phyloP scores from a whole-genome alignment of 192 early-diverging fungal species.

The Coemansia sp. region DNA sequence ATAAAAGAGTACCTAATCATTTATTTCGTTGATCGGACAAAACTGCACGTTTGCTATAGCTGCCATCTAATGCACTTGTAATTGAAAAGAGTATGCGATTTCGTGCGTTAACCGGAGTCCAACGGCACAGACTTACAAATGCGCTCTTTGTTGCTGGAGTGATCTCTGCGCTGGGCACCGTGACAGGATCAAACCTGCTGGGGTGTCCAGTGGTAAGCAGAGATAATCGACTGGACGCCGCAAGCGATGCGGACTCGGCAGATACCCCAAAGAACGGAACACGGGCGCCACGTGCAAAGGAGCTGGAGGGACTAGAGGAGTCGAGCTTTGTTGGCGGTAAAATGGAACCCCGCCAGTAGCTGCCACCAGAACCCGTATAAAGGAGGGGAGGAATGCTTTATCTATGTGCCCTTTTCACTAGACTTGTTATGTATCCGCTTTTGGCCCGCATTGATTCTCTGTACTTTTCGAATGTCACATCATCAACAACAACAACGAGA shows the following conservation, averaged over 20 bases:
- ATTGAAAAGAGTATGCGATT: constrained; percentile 31
- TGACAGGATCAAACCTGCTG: constrained; percentile 48
- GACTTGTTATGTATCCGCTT: neutral
- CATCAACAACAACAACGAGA: too few relatives aligned
- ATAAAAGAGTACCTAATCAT: too few relatives aligned
- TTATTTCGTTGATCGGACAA: too few relatives aligned
- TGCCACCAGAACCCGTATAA: neutral
- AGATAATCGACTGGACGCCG: constrained; percentile 35
- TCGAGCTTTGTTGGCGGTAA: constrained; percentile 23
- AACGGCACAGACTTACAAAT: constrained; percentile 49
- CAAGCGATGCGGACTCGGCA: constrained; percentile 1
- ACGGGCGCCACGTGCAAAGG: neutral
- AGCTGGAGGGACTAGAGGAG: constrained; percentile 17
- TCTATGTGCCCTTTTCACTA: neutral
- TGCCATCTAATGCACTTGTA: neutral
- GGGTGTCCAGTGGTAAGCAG: constrained; percentile 51
- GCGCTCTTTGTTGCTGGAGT: constrained; percentile 47
- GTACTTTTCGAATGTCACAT: neutral
- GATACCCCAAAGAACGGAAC: neutral
- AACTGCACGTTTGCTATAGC: too few relatives aligned
- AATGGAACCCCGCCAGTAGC: constrained; percentile 11
- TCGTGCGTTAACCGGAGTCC: constrained; percentile 48
- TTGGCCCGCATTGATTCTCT: neutral
- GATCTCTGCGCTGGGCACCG: constrained; percentile 40
- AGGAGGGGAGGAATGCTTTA: neutral